These are phyloP conservation scores for Mycena capillaripes DNA, from an alignment of 768 basidiomycete species.

Conservation along the genomic window DNA sequence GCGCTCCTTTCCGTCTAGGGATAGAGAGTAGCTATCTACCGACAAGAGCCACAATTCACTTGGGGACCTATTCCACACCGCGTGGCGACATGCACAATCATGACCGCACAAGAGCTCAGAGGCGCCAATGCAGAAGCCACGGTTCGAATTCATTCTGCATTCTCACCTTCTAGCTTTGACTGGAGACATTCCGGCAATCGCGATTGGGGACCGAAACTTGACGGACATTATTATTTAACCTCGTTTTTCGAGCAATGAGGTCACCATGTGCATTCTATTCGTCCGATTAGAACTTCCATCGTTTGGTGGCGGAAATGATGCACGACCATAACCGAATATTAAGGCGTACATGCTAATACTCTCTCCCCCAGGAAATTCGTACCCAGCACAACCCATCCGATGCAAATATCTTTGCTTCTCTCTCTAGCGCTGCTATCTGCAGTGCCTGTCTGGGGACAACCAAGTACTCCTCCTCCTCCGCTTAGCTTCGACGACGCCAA, in stretches of 20 bases:
- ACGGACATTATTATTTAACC: neutral
- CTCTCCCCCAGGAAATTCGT: neutral
- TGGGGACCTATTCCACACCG: too few species aligned
- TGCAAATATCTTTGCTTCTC: neutral
- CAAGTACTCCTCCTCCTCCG: neutral
- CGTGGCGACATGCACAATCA: too few species aligned
- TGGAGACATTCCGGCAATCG: neutral
- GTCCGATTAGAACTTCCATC: neutral
- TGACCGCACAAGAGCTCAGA: too few species aligned
- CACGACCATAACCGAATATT: neutral
- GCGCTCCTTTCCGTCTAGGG: neutral
- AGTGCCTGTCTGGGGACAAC: neutral
- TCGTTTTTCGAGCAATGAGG: neutral
- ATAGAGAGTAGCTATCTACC: neutral
- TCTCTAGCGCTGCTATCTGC: neutral
- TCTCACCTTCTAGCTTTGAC: neutral
- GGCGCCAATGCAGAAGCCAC: too few species aligned
- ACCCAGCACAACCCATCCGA: neutral
- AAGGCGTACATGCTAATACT: neutral
- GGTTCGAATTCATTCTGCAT: neutral
- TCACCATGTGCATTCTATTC: neutral
- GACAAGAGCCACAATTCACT: too few species aligned
- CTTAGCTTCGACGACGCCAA: neutral
- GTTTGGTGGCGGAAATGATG: neutral
- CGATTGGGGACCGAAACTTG: neutral